These are phyloP conservation scores for Dactylellina haptotyla DNA, from an alignment of 2,329 filamentous ascomycete genomes.

Conservation along the genomic window DNA sequence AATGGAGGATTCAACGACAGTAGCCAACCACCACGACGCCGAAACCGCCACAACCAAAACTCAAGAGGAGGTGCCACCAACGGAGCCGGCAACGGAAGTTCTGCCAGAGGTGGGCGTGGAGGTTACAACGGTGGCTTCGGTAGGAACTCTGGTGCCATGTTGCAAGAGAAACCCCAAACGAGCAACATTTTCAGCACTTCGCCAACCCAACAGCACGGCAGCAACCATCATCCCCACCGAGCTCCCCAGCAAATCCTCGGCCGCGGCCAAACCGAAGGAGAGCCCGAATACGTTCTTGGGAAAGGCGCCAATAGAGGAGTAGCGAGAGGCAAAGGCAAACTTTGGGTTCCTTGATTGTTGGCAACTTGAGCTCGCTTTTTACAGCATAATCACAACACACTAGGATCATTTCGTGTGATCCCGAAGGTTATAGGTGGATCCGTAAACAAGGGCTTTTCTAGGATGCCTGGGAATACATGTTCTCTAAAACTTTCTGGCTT, in stretches of 20 bases:
- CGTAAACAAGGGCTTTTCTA: conserved; percentile 9
- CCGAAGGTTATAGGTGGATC: conserved; percentile 4
- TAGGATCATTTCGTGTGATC: background rate
- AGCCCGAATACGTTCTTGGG: conserved; percentile 58
- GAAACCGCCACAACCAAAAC: conserved; percentile 50
- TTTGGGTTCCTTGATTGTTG: conserved; percentile 57
- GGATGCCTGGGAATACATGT: background rate
- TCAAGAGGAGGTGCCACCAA: conserved; percentile 18
- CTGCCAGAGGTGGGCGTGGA: conserved; percentile 29
- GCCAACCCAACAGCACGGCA: conserved; percentile 37
- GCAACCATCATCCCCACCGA: background rate
- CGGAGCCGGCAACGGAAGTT: background rate
- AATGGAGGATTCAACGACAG: conserved; percentile 18
- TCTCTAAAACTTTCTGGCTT: conserved; percentile 1
- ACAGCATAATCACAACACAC: conserved; percentile 12
- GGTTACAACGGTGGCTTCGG: conserved; percentile 30
- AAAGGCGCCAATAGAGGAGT: conserved; percentile 58
- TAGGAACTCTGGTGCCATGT: conserved; percentile 2
- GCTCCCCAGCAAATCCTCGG: conserved; percentile 28
- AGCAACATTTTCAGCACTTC: conserved; percentile 33
- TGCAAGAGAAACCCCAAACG: conserved; percentile 23
- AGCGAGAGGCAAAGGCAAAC: conserved; percentile 58
- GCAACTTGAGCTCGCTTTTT: background rate
- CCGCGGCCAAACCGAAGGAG: conserved; percentile 29
- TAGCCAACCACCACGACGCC: conserved; percentile 30